These are phyloP conservation scores for Lepidium campestre DNA, from an alignment of 441 rosid genomes.

Conservation along the genomic window DNA sequence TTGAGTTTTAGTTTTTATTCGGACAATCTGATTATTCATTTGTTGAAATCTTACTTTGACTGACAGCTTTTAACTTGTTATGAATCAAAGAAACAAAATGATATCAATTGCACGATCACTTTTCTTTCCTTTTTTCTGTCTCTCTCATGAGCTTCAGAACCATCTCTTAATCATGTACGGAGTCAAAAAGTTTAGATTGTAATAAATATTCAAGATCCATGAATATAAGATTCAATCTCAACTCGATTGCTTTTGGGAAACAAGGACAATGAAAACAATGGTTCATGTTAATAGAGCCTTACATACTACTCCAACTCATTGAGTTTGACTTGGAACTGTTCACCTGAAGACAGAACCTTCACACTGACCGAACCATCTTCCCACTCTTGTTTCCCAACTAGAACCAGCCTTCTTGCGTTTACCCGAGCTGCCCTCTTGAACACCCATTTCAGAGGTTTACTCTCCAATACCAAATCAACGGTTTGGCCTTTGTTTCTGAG, in stretches of 20 bases:
- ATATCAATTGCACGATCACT: not conserved
- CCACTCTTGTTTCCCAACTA: conserved; percentile 81
- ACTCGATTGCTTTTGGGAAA: not conserved
- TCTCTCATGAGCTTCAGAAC: not conserved
- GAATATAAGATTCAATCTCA: not conserved
- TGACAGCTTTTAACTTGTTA: not conserved
- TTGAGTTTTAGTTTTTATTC: not conserved
- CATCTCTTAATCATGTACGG: not conserved
- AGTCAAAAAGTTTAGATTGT: not conserved
- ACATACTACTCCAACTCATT: conserved; percentile 46
- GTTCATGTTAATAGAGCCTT: not conserved
- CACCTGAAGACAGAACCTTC: conserved; percentile 63
- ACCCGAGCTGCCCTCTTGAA: conserved; percentile 80
- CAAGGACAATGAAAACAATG: not conserved
- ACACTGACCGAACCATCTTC: conserved; percentile 73
- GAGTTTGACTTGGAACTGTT: conserved; percentile 73
- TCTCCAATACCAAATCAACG: conserved; percentile 82
- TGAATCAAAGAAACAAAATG: not conserved
- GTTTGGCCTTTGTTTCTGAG: conserved; percentile 73
- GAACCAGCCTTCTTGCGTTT: conserved; percentile 61
- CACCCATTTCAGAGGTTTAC: conserved; percentile 88
- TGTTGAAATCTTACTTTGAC: not conserved
- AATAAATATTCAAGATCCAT: not conserved
- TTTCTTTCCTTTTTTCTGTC: not conserved
- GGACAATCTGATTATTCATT: not conserved